phyloP scores from a whole-genome alignment of 768 basidiomycete species.

The Agaricus subrufescens region DNA sequence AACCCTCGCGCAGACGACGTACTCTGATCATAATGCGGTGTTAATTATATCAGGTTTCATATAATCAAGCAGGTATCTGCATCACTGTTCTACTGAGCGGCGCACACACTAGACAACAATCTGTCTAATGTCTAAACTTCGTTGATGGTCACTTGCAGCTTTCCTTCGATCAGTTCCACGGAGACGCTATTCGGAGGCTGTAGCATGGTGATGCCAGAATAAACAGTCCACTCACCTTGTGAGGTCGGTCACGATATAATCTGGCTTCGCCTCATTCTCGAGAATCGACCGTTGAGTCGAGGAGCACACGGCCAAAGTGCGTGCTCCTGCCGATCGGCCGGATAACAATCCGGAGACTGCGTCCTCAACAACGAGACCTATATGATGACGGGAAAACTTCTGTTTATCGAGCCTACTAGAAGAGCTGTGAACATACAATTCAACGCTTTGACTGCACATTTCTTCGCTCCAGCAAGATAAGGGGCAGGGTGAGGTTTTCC shows the following conservation, averaged over 20 bases:
- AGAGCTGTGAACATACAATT: constrained; percentile 41
- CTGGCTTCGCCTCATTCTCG: constrained; percentile 47
- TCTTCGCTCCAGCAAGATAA: constrained; percentile 72
- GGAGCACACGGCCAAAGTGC: constrained; percentile 80
- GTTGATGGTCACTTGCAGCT: background rate
- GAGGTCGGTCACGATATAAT: constrained; percentile 68
- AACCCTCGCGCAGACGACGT: too few relatives aligned
- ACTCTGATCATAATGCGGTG: too few relatives aligned
- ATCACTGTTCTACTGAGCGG: too few relatives aligned
- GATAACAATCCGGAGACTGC: constrained; percentile 79
- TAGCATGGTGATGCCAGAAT: background rate
- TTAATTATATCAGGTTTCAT: background rate
- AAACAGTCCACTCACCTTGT: constrained; percentile 43
- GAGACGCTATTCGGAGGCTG: constrained; percentile 33
- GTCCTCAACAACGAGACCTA: constrained; percentile 87
- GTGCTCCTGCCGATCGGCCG: constrained; percentile 72
- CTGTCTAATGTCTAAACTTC: background rate
- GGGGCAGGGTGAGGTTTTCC: constrained; percentile 92
- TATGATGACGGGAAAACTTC: background rate
- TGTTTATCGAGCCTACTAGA: background rate
- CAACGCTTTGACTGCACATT: constrained; percentile 47
- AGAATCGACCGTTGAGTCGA: constrained; percentile 60
- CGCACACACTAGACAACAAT: too few relatives aligned
- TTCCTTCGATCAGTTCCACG: constrained; percentile 22
- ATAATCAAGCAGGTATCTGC: background rate